Evolutionary conservation across 371 early-diverging fungal species (phyloP).

Genomic region (Mortierella polycephala): DNA sequence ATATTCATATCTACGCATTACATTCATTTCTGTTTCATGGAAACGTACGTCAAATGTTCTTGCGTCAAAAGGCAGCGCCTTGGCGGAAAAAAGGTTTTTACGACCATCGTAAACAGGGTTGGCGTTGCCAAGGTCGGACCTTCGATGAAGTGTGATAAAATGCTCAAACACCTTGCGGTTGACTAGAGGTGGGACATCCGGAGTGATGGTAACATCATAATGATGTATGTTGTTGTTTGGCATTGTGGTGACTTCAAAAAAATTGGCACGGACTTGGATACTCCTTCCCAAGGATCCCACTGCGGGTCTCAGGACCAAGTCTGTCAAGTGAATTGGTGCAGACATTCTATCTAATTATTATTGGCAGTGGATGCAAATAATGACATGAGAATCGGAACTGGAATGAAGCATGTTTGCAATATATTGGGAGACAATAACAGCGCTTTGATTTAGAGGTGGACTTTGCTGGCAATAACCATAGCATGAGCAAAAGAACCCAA

Average conservation of each 20-base stretch:
- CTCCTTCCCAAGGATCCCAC: slow-evolving; percentile 23
- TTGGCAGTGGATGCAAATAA: no score
- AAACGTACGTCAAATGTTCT: slow-evolving; percentile 40
- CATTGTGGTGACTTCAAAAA: slow-evolving; percentile 38
- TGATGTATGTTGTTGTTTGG: slow-evolving; percentile 54
- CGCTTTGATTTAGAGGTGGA: no score
- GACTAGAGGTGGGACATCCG: slow-evolving; percentile 54
- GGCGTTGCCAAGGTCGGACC: slow-evolving; percentile 40
- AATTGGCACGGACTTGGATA: slow-evolving; percentile 51
- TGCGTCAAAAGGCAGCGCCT: slow-evolving; percentile 57
- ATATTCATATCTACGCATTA: slow-evolving; percentile 11
- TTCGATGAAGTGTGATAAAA: slow-evolving; percentile 39
- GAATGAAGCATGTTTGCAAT: no score
- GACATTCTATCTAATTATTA: slow-evolving; percentile 4
- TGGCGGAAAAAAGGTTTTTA: slow-evolving; percentile 66
- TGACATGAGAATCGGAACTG: no score
- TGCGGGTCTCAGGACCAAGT: slow-evolving; percentile 26
- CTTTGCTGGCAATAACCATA: no score
- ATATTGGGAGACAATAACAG: no score
- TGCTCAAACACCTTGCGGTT: slow-evolving; percentile 57
- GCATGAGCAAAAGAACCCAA: no score
- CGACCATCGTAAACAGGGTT: slow-evolving; percentile 72
- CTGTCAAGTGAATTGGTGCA: slow-evolving; percentile 5
- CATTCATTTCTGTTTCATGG: slow-evolving; percentile 15
- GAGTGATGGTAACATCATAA: slow-evolving; percentile 60